Evolutionary conservation across 1,284 basidiomycete species (phyloP).

Genomic region (Microbotryum silenes-acaulis): DNA sequence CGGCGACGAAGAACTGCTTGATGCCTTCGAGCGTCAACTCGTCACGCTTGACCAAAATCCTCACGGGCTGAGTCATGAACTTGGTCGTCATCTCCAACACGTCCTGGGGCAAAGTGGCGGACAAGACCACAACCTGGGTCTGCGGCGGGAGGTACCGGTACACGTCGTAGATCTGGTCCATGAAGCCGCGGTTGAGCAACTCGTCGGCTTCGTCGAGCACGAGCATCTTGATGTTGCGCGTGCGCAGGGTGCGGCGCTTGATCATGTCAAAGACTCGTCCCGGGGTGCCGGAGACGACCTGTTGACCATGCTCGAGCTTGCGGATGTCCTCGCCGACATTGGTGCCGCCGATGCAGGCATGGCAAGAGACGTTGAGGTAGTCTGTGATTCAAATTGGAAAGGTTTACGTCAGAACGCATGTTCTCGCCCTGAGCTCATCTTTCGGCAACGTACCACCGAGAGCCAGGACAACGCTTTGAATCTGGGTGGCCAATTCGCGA

Average conservation of each 20-base stretch:
- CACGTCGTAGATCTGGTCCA: constrained; percentile 99
- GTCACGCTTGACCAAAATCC: constrained; percentile 99
- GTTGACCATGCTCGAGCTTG: constrained; percentile 96
- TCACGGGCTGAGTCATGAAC: constrained; percentile 99
- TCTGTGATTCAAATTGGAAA: constrained; percentile 4
- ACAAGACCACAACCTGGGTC: constrained; percentile 83
- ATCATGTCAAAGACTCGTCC: constrained; percentile 99
- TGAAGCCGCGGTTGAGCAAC: constrained; percentile 95
- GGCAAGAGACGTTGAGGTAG: constrained; percentile 82
- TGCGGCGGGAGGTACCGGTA: constrained; percentile 97
- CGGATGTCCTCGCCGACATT: constrained; percentile 97
- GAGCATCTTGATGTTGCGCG: constrained; percentile 99
- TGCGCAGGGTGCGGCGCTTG: constrained; percentile 81
- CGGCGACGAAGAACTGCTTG: constrained; percentile 99
- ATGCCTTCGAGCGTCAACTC: constrained; percentile 98
- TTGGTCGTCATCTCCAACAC: constrained; percentile 99
- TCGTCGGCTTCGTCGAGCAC: constrained; percentile 98
- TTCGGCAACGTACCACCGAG: constrained; percentile 54
- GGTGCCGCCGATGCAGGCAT: constrained; percentile 97
- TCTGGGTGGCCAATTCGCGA: constrained; percentile 92
- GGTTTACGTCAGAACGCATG: neutral
- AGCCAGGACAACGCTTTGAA: constrained; percentile 88
- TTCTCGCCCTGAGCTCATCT: no score
- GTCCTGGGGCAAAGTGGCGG: constrained; percentile 92
- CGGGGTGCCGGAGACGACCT: constrained; percentile 95